phyloP scores from a whole-genome alignment of 2,329 filamentous ascomycete genomes.

The Helotiales sp. region DNA sequence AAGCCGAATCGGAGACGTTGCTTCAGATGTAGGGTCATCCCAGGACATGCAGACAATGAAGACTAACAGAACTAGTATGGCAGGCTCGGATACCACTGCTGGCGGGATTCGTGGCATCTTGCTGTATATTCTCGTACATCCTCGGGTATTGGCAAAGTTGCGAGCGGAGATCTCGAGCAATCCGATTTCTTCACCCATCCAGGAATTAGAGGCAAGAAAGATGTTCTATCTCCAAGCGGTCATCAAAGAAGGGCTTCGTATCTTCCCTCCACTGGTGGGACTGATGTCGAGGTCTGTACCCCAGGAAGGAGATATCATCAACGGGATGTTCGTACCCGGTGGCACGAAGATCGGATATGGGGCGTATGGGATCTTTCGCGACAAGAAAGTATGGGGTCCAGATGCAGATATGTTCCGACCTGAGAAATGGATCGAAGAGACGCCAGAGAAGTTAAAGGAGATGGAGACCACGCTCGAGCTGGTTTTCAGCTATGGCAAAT shows the following conservation, averaged over 20 bases:
- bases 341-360: slow-evolving; percentile 22
- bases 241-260: slow-evolving; percentile 49
- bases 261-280: slow-evolving; percentile 44
- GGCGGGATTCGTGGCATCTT: slow-evolving; percentile 45
- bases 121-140: slow-evolving; percentile 22
- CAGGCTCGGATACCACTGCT: slow-evolving; percentile 59
- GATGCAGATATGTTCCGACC: slow-evolving; percentile 46
- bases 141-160: slow-evolving; percentile 15
- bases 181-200: slow-evolving; percentile 1
- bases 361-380: slow-evolving; percentile 39
- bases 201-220: slow-evolving; percentile 15
- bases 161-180: slow-evolving; percentile 16
- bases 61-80: slow-evolving; percentile 36
- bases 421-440: slow-evolving; percentile 47
- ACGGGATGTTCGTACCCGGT: slow-evolving; percentile 18
- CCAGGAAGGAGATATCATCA: slow-evolving; percentile 16
- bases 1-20: slow-evolving; percentile 20
- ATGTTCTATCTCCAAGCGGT: slow-evolving; percentile 51
- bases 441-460: slow-evolving; percentile 19
- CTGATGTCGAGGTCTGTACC: slow-evolving; percentile 22
- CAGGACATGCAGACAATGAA: background rate
- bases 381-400: slow-evolving; percentile 36
- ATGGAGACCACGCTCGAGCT: slow-evolving; percentile 44
- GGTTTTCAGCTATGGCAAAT: slow-evolving; percentile 46
- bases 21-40: slow-evolving; percentile 21